A percentile compares a stretch with the other conserved stretches of the same genome.
Evolutionary conservation across 2,329 filamentous ascomycete genomes (phyloP).

Genomic region (Aspergillus amoenus): DNA sequence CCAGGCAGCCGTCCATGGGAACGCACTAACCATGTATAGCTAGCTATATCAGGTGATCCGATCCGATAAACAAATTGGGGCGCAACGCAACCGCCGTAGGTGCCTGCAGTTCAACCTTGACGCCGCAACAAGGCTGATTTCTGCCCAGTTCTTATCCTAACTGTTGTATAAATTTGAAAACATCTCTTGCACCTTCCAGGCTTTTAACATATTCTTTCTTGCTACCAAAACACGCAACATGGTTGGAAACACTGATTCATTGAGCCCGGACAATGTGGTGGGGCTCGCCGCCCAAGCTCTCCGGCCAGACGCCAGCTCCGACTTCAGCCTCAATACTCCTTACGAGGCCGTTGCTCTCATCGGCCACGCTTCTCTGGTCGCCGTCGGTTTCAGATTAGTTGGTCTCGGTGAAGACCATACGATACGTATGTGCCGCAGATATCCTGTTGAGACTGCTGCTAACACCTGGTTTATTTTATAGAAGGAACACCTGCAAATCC

Average conservation of each 20-base stretch:
- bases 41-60: background rate
- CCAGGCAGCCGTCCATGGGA: background rate
- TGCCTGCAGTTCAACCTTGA: background rate
- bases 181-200: too few relatives aligned
- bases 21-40: background rate
- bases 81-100: background rate
- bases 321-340: conserved; percentile 42
- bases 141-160: background rate
- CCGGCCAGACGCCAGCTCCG: conserved; percentile 23
- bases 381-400: conserved; percentile 75
- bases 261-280: conserved; percentile 31
- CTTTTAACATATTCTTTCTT: background rate
- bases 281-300: conserved; percentile 34
- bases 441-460: background rate
- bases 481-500: conserved; percentile 28
- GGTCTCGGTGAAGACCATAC: conserved; percentile 82
- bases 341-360: conserved; percentile 84
- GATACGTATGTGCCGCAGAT: conserved; percentile 52
- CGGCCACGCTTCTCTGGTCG: conserved; percentile 77
- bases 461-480: conserved; percentile 8
- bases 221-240: conserved; percentile 1
- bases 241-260: conserved; percentile 23
- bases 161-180: background rate
- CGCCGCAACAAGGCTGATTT: background rate
- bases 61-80: background rate